Evolutionary conservation across 768 basidiomycete genomes (phyloP).

Genomic region (Tricholomella constricta): DNA sequence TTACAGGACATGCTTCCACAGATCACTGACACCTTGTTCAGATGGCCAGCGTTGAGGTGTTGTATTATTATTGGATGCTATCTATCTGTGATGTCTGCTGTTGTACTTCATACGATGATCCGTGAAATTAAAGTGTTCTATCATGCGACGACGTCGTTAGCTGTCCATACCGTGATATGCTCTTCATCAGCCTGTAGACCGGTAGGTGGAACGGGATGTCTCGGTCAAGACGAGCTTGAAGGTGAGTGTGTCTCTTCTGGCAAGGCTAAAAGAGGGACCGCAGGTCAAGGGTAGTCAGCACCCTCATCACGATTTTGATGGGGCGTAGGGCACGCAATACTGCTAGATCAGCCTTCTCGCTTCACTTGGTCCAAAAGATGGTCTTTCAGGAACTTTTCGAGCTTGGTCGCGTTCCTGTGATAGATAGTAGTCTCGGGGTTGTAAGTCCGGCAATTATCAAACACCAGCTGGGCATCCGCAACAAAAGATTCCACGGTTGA

Average conservation of each 20-base stretch:
- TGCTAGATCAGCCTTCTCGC: constrained; percentile 18
- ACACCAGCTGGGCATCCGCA: constrained; percentile 80
- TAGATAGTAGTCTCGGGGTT: constrained; percentile 83
- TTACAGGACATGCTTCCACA: not conserved
- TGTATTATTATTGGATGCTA: not conserved
- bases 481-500: constrained; percentile 69
- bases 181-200: too few species aligned
- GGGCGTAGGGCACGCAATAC: not conserved
- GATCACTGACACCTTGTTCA: constrained; percentile 18
- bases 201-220: too few species aligned
- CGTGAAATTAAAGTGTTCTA: not conserved
- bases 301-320: too few species aligned
- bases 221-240: too few species aligned
- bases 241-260: too few species aligned
- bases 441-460: constrained; percentile 87
- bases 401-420: constrained; percentile 78
- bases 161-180: too few species aligned
- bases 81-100: not conserved
- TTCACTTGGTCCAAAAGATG: constrained; percentile 39
- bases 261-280: too few species aligned
- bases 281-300: too few species aligned
- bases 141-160: not conserved
- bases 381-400: constrained; percentile 79
- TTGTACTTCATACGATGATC: not conserved
- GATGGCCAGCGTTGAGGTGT: constrained; percentile 52